phyloP scores from a whole-genome alignment of 768 basidiomycete genomes.

The Boletus edulis region DNA sequence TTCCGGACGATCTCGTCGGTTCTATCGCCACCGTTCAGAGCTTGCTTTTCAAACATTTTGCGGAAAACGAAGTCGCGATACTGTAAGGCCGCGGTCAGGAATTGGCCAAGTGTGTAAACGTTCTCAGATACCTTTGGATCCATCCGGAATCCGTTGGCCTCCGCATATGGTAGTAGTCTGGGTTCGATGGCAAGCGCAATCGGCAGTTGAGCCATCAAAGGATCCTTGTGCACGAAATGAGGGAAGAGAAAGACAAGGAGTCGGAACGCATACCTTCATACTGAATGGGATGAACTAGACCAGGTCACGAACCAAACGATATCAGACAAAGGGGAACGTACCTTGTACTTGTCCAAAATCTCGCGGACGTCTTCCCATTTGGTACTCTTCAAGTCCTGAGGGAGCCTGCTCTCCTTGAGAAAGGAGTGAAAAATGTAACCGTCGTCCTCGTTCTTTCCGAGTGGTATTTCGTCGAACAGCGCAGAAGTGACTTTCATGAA shows the following conservation, averaged over 20 bases:
- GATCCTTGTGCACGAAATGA: constrained; percentile 43
- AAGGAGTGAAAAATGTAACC: constrained; percentile 62
- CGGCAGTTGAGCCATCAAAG: constrained; percentile 74
- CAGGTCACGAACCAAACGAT: constrained; percentile 13
- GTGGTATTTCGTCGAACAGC: constrained; percentile 63
- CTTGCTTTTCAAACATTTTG: constrained; percentile 72
- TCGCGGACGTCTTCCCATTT: constrained; percentile 65
- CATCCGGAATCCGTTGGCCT: constrained; percentile 74
- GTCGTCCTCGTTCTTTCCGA: constrained; percentile 74
- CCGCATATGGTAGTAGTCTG: constrained; percentile 66
- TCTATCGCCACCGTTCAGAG: constrained; percentile 47
- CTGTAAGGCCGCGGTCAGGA: constrained; percentile 35
- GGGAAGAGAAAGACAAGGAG: neutral
- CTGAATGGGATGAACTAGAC: constrained; percentile 76
- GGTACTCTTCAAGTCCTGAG: constrained; percentile 54
- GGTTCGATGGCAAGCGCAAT: constrained; percentile 77
- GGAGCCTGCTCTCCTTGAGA: constrained; percentile 66
- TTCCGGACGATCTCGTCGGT: constrained; percentile 65
- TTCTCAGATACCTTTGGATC: constrained; percentile 58
- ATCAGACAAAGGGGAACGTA: constrained; percentile 24
- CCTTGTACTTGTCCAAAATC: constrained; percentile 69
- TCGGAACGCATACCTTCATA: constrained; percentile 47
- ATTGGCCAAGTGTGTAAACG: neutral
- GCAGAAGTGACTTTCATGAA: constrained; percentile 59
- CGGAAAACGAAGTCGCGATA: constrained; percentile 87